Evolutionary conservation across 2,329 filamentous ascomycete genomes (phyloP).

Genomic region (Sclerotinia glacialis): DNA sequence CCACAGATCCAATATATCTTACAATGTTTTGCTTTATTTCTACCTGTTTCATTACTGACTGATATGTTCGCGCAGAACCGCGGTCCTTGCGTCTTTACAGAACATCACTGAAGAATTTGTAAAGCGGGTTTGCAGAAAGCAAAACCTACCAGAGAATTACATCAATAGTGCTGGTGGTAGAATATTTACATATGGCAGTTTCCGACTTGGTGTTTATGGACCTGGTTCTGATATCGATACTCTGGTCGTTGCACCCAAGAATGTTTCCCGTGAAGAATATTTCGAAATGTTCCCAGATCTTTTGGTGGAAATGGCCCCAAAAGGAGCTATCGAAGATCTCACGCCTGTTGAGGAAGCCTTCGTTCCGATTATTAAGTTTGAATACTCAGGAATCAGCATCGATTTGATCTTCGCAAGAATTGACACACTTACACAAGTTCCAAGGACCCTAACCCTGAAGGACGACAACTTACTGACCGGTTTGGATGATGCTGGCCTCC

Average conservation of each 20-base stretch:
- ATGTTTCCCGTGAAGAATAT: constrained; percentile 86
- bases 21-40: background rate
- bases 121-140: constrained; percentile 59
- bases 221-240: constrained; percentile 98
- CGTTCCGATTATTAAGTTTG: constrained; percentile 96
- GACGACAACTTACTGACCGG: constrained; percentile 84
- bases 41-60: constrained; percentile 19
- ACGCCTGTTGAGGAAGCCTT: constrained; percentile 85
- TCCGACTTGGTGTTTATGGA: constrained; percentile 87
- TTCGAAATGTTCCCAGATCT: constrained; percentile 84
- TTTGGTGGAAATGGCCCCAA: constrained; percentile 70
- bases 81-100: constrained; percentile 73
- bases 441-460: constrained; percentile 69
- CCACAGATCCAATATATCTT: background rate
- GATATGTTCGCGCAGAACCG: constrained; percentile 47
- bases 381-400: constrained; percentile 86
- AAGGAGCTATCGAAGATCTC: constrained; percentile 79
- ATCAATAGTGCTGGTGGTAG: constrained; percentile 84
- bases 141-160: constrained; percentile 68
- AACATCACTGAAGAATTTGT: constrained; percentile 84
- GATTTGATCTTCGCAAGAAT: constrained; percentile 88
- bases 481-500: constrained; percentile 79
- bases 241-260: constrained; percentile 84
- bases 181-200: constrained; percentile 95
- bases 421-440: constrained; percentile 65